phyloP scores from a whole-genome alignment of 805 yeast genomes.

The Aciculoconidium aculeatum region DNA sequence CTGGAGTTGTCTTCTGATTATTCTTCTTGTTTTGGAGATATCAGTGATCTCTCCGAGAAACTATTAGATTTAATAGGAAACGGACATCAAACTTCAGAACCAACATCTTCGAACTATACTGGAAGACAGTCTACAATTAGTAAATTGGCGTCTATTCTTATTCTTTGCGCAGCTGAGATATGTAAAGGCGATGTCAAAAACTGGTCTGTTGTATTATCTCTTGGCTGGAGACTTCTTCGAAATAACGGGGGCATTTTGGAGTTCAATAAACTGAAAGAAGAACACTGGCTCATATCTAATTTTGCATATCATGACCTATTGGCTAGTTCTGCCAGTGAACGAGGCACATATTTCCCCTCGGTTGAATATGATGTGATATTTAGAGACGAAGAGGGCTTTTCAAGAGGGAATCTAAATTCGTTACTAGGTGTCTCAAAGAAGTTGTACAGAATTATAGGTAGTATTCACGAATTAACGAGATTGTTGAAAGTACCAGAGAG shows the following conservation, averaged over 20 bases:
- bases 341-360: conserved; percentile 62
- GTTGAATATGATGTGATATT: conserved; percentile 54
- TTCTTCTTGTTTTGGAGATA: no score
- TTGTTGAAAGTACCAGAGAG: conserved; percentile 14
- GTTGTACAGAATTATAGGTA: conserved; percentile 61
- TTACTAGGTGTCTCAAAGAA: conserved; percentile 69
- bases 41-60: no score
- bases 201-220: conserved; percentile 63
- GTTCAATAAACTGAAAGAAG: conserved; percentile 47
- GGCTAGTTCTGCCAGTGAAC: conserved; percentile 52
- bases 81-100: conserved; percentile 10
- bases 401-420: conserved; percentile 52
- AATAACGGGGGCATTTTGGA: conserved; percentile 58
- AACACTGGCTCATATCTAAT: conserved; percentile 69
- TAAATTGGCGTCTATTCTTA: conserved; percentile 59
- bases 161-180: conserved; percentile 74
- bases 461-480: conserved; percentile 52
- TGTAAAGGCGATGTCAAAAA: conserved; percentile 75
- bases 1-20: no score
- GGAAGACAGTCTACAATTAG: conserved; percentile 31
- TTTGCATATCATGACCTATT: conserved; percentile 78
- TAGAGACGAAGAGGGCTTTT: conserved; percentile 24
- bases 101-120: conserved; percentile 9
- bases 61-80: conserved; percentile 19
- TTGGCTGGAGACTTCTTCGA: conserved; percentile 60